Conservation (phyloP, 2,329 filamentous ascomycete genomes). For the Orbilia ellipsospora region DNA sequence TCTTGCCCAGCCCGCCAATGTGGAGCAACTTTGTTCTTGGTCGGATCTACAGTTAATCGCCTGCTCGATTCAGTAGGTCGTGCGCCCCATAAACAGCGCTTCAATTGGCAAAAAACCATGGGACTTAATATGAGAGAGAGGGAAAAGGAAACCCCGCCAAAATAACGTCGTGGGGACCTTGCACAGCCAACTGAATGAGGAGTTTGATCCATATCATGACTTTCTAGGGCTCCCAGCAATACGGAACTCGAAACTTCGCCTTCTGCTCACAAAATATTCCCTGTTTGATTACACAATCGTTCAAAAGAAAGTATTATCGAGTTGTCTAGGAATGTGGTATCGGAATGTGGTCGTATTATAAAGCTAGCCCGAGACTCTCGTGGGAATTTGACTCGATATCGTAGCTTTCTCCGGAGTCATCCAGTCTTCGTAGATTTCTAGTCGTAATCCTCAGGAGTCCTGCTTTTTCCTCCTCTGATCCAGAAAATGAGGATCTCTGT, state of each 20-base stretch:
- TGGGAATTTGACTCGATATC: slow-evolving; percentile 68
- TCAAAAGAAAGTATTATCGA: background rate
- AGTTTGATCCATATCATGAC: slow-evolving; percentile 32
- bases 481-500: slow-evolving; percentile 47
- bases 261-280: slow-evolving; percentile 30
- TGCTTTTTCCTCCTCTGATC: slow-evolving; percentile 73
- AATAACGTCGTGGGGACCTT: slow-evolving; percentile 27
- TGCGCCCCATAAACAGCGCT: slow-evolving; percentile 30
- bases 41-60: slow-evolving; percentile 32
- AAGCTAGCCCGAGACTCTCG: slow-evolving; percentile 78
- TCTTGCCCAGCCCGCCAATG: slow-evolving; percentile 45
- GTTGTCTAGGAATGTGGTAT: too few species aligned
- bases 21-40: slow-evolving; percentile 18
- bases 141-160: slow-evolving; percentile 16
- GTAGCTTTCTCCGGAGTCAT: slow-evolving; percentile 94
- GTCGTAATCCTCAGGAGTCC: slow-evolving; percentile 4
- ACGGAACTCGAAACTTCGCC: slow-evolving; percentile 35
- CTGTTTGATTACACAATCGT: slow-evolving; percentile 12
- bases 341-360: slow-evolving; percentile 66
- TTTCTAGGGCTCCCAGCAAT: slow-evolving; percentile 31
- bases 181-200: slow-evolving; percentile 27
- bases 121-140: background rate
- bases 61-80: slow-evolving; percentile 45
- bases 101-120: slow-evolving; percentile 30
- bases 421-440: slow-evolving; percentile 65